Evolutionary conservation across 2,329 filamentous ascomycete species (phyloP), one percentile per base, ranked within the genome.

Genomic region (Myriosclerotinia scirpicola): DNA sequence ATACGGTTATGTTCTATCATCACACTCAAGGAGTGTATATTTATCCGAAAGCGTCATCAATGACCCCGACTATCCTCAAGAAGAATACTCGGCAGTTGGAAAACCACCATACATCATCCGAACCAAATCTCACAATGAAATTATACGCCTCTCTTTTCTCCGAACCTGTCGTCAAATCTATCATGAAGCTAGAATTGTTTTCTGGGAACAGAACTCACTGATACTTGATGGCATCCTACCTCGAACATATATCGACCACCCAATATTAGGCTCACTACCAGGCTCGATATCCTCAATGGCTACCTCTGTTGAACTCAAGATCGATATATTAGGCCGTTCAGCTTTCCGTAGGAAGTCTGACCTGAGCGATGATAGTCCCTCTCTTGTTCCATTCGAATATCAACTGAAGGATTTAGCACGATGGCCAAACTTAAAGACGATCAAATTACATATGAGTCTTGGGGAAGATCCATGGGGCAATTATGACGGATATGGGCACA

Each of bases 151-250:
- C 5, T 65, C 54, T 36, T 59, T 67, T 26, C 22, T 66, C 54
- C 54, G 66, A 60, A 67, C 63, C 11, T 67, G 63, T 42, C 61
- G 55, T 6, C 54, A 66, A 61, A 66, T 67, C 15, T 61, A 67
- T 30, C 54, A 48, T 9, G 66, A 67, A 42, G 55, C 59, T 20
- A 61, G 56, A 40, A 9, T 34, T 12, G 5, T 67, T 22, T 65
- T 67, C 30, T 67, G 66, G 66, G 48, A 65, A 15, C 42, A 50
- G 8, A 67, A 67, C 26, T 59, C 66, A 22, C 53, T 67, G 20
- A 40, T 65, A 9, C 61, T 66, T 12, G 54, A 65, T 36, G 63
- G 42, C 8, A 65, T 65, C 26, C n/a, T 65, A 22, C 63, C 63
- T 50, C 42, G 55, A 38, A 58, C 50, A 38, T 65, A 65, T 30